Percentiles rank a stretch among this genome's conserved stretches.
phyloP scores from a whole-genome alignment of 371 early-diverging fungal genomes.

The Rhizopus sp. region DNA sequence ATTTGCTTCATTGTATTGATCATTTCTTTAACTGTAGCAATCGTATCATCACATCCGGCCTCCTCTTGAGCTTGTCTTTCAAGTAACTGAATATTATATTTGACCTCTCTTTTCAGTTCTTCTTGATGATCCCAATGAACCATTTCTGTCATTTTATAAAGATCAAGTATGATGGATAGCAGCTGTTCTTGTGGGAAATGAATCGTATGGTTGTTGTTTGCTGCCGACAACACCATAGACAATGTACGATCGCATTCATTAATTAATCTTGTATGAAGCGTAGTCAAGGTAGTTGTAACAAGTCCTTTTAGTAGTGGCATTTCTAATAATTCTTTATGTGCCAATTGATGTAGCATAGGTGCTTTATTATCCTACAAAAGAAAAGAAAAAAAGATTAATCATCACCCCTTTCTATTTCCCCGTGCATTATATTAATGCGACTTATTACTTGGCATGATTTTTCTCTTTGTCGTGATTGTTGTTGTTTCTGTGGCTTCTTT shows the following conservation, averaged over 20 bases:
- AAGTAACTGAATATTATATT: slow-evolving; percentile 1
- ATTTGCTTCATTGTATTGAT: slow-evolving; percentile 26
- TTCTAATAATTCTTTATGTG: slow-evolving; percentile 22
- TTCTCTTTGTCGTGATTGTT: slow-evolving; percentile 23
- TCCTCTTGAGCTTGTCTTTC: slow-evolving; percentile 4
- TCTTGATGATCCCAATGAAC: slow-evolving; percentile 35
- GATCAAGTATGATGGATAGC: slow-evolving; percentile 27
- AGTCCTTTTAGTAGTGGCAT: slow-evolving; percentile 27
- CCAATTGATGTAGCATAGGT: slow-evolving; percentile 34
- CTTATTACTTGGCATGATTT: slow-evolving; percentile 38
- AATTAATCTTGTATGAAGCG: slow-evolving; percentile 43
- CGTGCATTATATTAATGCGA: neutral
- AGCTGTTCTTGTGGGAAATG: slow-evolving; percentile 34
- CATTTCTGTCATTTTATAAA: slow-evolving; percentile 52
- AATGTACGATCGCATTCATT: slow-evolving; percentile 42
- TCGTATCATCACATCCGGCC: neutral
- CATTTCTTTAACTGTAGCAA: neutral
- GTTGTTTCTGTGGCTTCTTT: neutral
- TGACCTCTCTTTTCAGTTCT: slow-evolving; percentile 4
- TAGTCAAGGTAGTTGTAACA: slow-evolving; percentile 44
- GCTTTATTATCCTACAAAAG: slow-evolving; percentile 11
- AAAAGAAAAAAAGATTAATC: neutral
- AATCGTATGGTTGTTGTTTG: neutral
- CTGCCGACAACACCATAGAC: slow-evolving; percentile 15
- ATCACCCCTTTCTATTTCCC: slow-evolving; percentile 3